Base-by-base conservation (phyloP, 805 yeast genomes). In the Saccharomycopsis sp. region DNA sequence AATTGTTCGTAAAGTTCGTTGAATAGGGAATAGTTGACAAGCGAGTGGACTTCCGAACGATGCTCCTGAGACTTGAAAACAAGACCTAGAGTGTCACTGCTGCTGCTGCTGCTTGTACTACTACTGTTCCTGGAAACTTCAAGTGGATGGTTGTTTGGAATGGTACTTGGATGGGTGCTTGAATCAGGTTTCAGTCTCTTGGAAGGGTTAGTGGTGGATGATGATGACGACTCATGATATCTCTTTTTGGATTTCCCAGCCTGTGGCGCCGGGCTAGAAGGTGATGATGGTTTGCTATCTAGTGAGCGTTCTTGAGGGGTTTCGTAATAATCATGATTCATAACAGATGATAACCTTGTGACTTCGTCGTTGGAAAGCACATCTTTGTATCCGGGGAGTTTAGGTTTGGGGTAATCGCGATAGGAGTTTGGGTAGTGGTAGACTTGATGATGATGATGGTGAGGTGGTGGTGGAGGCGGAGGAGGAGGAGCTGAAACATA, bases 1-100 rank as follows among this genome's bases (percentile, higher is more conserved):
- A 79, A 79, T 42, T 63, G 71, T 10, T 54, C 49, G 46, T 77
- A 73, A 12, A 77, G 58, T 23, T 65, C 70, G n/a, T 56, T 53
- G 0, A 46, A 46, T 12, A n/a, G 18, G 8, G 9, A 20, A 30
- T 32, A 43, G 16, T 21, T 19, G 4, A 39, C 36, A n/a, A 22
- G 5, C n/a, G 12, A 6, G n/a, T 18, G 23, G 6, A 38, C 17
- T 9, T 16, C 20, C n/a, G 9, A 9, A 9, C 22, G 9, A 13
- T 9, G 9, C 10, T 30, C 9, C 15, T 10, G 34, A 13, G 34
- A 30, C 10, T 25, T 25, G 9, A n/a, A n/a, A n/a, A n/a, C n/a
- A n/a, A n/a, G n/a, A n/a, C n/a, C n/a, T n/a, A n/a, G n/a, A n/a
- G n/a, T n/a, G n/a, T n/a, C n/a, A n/a, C n/a, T n/a, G n/a, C n/a